A percentile compares a stretch with the other conserved stretches of the same genome.
Conservation (phyloP, 257 asterid species). For the Datura wrightii region DNA sequence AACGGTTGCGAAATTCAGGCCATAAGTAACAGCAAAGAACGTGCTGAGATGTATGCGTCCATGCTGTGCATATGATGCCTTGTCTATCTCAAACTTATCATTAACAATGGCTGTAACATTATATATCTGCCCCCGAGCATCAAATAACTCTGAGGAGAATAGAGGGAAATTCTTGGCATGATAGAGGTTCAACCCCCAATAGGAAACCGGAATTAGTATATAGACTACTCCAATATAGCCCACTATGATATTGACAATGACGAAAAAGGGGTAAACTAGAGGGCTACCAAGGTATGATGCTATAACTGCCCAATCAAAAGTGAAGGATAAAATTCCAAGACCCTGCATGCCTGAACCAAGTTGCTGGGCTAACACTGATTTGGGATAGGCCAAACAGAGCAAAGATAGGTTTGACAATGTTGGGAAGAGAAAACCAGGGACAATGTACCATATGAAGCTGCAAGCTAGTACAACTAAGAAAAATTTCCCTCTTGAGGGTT, state of each 20-base stretch:
- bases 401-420: slow-evolving; percentile 49
- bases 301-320: slow-evolving; percentile 65
- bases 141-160: slow-evolving; percentile 50
- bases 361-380: slow-evolving; percentile 60
- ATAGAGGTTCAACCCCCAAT: slow-evolving; percentile 69
- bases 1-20: slow-evolving; percentile 64
- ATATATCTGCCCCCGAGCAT: slow-evolving; percentile 44
- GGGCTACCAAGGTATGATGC: slow-evolving; percentile 65
- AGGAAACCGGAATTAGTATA: slow-evolving; percentile 48
- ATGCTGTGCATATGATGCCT: slow-evolving; percentile 41
- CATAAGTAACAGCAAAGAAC: slow-evolving; percentile 65
- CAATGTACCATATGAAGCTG: slow-evolving; percentile 58
- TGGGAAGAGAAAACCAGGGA: slow-evolving; percentile 63
- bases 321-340: slow-evolving; percentile 63
- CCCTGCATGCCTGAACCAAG: slow-evolving; percentile 73
- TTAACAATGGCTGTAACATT: slow-evolving; percentile 63
- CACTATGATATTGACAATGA: slow-evolving; percentile 53
- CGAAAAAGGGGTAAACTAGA: slow-evolving; percentile 66
- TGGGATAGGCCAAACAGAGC: slow-evolving; percentile 56
- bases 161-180: slow-evolving; percentile 62
- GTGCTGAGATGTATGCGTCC: slow-evolving; percentile 57
- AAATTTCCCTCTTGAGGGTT: slow-evolving; percentile 56
- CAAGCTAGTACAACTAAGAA: slow-evolving; percentile 57
- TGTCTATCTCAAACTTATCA: slow-evolving; percentile 60
- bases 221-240: slow-evolving; percentile 56